Base-by-base conservation (phyloP, 169 alveolate species). In the Cryptosporidium viatorum region DNA sequence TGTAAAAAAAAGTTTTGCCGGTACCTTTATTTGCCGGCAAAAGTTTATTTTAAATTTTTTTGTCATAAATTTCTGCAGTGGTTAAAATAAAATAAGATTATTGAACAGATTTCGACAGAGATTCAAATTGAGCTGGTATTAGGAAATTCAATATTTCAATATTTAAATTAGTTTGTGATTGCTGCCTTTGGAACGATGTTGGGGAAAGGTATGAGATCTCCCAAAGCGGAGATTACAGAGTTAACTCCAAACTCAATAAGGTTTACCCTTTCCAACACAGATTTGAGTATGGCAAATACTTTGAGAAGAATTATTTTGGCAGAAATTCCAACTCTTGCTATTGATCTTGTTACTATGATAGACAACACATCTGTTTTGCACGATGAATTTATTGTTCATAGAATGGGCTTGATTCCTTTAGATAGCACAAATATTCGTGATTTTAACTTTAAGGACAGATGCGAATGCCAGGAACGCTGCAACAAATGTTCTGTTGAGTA, bases 251-350 rank as follows among this genome's bases (percentile, higher is more conserved):
- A 75, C 43, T 92, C 92, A 43, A 92, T 95, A 91, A 93, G 93
- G 92, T 97, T 97, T 86, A 92, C 91, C 55, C 93, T 98, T 67
- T 93, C 92, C 37, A 95, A 97, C 60, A 93, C 97, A 23, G 98
- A 98, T 84, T 91, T 97, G 14, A 92, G 98, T 16, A 92, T 96
- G 80, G 99, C 99, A 21, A 97, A 97, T 91, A 96, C 99, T 6
- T 89, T 98, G 35, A 84, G 99, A 69, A 93, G 99, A 71, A 95
- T 97, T 31, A 96, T 98, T 85, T 91, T 98, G 43, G 96, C 99
- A 1, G 99, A 98, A 86, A 97, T 98, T 0, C 99, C 99, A 23
- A 94, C 99, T 26, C 95, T 98, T 94, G 99, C 99, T 16, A 96
- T 97, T 41, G 99, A 98, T 86, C 92, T 96, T 50, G 99, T 98